Evolutionary conservation across 129 eudicot genomes (phyloP), one percentile per base, ranked within the genome.

Genomic region (Flaveria trinervia): DNA sequence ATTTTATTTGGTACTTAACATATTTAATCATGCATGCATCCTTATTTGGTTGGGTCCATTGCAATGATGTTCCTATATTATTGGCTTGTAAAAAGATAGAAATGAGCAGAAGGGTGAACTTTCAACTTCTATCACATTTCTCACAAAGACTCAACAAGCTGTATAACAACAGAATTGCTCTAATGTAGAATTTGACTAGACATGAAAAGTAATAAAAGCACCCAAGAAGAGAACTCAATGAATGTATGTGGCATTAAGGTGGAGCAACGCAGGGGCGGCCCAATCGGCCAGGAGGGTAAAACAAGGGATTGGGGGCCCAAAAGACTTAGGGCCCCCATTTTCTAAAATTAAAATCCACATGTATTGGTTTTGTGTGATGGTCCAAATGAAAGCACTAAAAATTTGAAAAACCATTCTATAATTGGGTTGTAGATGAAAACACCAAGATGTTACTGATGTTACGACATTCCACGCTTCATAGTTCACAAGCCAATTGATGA

Each of bases 11-110:
- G 26, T 55, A 18, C 61, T 55, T 8, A 18, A 55, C 61, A 55
- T 17, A 55, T 17, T 16, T 55, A 17, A 25, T 55, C 61, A 4
- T 2, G 26, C 26, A 17, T 55, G 22, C 54, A 68, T 20, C 7
- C 36, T 9, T 59, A 25, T 59, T 59, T 59, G 39, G 36, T 59
- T 59, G 66, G 62, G 66, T 55, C 61, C 26, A 18, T 55, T 55
- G 61, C 61, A 55, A 25, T 22, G 66, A 23, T 7, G 23, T 59
- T 25, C 39, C 7, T 23, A 59, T 33, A 59, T 59, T 59, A 25
- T 9, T 22, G 25, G n/a, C 66, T 20, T 22, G 65, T 55, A 55
- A 23, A 8, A 22, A 56, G 3, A 59, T 59, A 22, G 16, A 9
- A 9, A 59, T 22, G 66, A 33, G 66, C 12, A 57, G 20, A 65